Percentiles rank a stretch among this genome's conserved stretches.
Conservation (phyloP, 2,329 filamentous ascomycete genomes). For the Seiridium unicorne region DNA sequence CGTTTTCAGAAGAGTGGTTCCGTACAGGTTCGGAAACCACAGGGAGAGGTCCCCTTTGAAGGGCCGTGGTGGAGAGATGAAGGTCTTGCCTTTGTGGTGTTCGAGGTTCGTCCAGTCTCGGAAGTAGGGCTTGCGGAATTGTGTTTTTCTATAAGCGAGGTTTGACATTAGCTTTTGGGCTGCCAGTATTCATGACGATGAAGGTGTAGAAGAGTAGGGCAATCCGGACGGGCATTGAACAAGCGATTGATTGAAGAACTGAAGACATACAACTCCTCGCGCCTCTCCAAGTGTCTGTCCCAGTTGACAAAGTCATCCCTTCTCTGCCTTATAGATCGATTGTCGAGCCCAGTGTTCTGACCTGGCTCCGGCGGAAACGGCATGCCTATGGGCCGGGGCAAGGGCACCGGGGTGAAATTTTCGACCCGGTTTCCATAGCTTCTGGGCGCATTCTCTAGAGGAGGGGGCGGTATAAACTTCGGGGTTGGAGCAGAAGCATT, state of each 20-base stretch:
- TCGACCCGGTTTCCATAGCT: slow-evolving; percentile 55
- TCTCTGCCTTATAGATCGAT: slow-evolving; percentile 63
- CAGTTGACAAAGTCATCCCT: slow-evolving; percentile 81
- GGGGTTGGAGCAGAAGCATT: slow-evolving; percentile 15
- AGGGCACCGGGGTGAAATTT: slow-evolving; percentile 56
- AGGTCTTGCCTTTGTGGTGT: slow-evolving; percentile 86
- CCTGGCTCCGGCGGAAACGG: slow-evolving; percentile 68
- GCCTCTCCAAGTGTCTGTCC: slow-evolving; percentile 75
- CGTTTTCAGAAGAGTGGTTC: slow-evolving; percentile 67
- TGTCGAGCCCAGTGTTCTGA: slow-evolving; percentile 79
- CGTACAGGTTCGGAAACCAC: slow-evolving; percentile 91
- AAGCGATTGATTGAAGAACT: neutral
- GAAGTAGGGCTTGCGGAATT: slow-evolving; percentile 87
- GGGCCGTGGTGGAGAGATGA: slow-evolving; percentile 77
- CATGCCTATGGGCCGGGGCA: slow-evolving; percentile 80
- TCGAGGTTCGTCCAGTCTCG: slow-evolving; percentile 88
- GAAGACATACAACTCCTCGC: slow-evolving; percentile 67
- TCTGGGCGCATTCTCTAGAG: slow-evolving; percentile 57
- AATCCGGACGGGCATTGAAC: no score
- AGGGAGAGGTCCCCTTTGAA: slow-evolving; percentile 81
- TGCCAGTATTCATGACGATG: neutral
- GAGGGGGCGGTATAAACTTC: slow-evolving; percentile 33
- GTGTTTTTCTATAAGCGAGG: slow-evolving; percentile 55
- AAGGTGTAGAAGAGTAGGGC: neutral
- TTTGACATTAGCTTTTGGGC: neutral